A percentile compares a stretch with the other conserved stretches of the same genome.
Conservation (phyloP, 257 asterid species). For the Craterostigma plantagineum region DNA sequence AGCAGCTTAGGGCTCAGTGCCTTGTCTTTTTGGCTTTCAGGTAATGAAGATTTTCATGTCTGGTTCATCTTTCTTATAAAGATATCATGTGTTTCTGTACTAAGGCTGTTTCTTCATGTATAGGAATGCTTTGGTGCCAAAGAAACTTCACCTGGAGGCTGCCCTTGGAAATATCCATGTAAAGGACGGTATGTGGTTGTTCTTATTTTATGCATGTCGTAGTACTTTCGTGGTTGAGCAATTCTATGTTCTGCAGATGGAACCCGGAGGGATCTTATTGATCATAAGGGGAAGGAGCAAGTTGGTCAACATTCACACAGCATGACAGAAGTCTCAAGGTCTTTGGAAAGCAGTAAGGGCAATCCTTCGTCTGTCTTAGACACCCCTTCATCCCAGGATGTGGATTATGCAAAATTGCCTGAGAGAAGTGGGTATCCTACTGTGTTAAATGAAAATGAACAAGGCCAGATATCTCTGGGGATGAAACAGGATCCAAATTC, state of each 20-base stretch:
- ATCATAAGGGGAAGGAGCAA: constrained; percentile 71
- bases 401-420: constrained; percentile 27
- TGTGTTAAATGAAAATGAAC: constrained; percentile 31
- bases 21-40: constrained; percentile 96
- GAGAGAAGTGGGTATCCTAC: constrained; percentile 29
- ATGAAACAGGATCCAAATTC: constrained; percentile 30
- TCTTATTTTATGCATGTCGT: constrained; percentile 10
- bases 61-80: constrained; percentile 5
- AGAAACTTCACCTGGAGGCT: constrained; percentile 91
- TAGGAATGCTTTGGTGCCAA: constrained; percentile 26
- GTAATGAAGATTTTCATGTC: constrained; percentile 14
- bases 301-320: constrained; percentile 30
- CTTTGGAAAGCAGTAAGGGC: constrained; percentile 35
- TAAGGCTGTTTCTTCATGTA: background rate
- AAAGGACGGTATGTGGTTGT: constrained; percentile 52
- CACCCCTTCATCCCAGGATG: constrained; percentile 25
- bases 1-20: constrained; percentile 98
- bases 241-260: constrained; percentile 42
- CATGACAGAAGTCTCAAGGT: constrained; percentile 30
- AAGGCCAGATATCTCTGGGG: constrained; percentile 29
- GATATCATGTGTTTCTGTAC: constrained; percentile 12
- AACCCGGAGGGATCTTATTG: constrained; percentile 46
- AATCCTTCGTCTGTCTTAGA: constrained; percentile 20
- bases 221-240: constrained; percentile 9
- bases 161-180: constrained; percentile 74